phyloP scores from a whole-genome alignment of 2,329 filamentous ascomycete species.

The Xylaria sp. region DNA sequence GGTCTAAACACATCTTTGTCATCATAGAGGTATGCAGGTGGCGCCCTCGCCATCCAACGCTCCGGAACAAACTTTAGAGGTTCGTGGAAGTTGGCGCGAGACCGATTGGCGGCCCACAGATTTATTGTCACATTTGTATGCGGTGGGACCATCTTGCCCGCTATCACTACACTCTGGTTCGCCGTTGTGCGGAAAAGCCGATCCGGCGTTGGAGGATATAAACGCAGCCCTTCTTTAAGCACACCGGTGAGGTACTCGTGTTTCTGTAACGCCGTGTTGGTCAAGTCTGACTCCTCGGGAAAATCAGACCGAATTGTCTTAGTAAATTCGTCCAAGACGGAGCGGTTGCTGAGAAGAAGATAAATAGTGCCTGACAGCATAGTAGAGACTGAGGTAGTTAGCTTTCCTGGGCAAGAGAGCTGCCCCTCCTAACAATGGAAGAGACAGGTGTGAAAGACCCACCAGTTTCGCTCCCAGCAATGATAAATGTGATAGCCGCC shows the following conservation, averaged over 20 bases:
- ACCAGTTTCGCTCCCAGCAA: slow-evolving; percentile 53
- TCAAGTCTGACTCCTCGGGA: slow-evolving; percentile 31
- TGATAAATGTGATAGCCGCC: slow-evolving; percentile 37
- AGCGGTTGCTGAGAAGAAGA: slow-evolving; percentile 38
- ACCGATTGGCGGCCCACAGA: slow-evolving; percentile 13
- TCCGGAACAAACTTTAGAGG: slow-evolving; percentile 28
- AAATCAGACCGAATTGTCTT: slow-evolving; percentile 36
- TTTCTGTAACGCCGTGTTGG: background rate
- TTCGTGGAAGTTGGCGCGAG: slow-evolving; percentile 16
- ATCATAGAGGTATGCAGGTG: slow-evolving; percentile 17
- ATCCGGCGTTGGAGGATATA: slow-evolving; percentile 25
- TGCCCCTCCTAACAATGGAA: background rate
- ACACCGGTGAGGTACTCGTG: slow-evolving; percentile 23
- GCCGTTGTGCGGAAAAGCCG: slow-evolving; percentile 13
- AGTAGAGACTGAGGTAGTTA: slow-evolving; percentile 42
- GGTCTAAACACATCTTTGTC: slow-evolving; percentile 11
- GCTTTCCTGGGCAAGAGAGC: background rate
- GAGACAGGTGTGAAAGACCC: background rate
- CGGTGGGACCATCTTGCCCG: slow-evolving; percentile 21
- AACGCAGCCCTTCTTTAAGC: slow-evolving; percentile 21
- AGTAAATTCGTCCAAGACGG: slow-evolving; percentile 30
- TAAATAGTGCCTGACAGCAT: slow-evolving; percentile 42
- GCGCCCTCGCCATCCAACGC: slow-evolving; percentile 16
- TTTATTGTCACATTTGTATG: slow-evolving; percentile 14
- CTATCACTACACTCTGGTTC: slow-evolving; percentile 11